Percentiles rank a stretch among this genome's conserved stretches.
phyloP scores from a whole-genome alignment of 2,329 filamentous ascomycete species.

The Aspergillus fumigatiaffinis region DNA sequence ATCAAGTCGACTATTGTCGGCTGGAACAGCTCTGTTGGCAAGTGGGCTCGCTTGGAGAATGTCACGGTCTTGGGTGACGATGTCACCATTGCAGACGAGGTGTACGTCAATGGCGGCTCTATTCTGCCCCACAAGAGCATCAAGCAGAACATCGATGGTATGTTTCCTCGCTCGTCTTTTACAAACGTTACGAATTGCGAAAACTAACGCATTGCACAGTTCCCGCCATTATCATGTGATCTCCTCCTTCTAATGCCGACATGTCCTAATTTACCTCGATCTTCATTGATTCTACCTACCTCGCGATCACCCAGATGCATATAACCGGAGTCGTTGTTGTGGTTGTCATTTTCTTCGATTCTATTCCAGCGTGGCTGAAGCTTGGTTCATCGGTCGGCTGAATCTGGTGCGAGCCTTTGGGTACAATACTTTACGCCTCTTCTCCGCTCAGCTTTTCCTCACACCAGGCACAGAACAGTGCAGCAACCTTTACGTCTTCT shows the following conservation, averaged over 20 bases:
- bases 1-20: slow-evolving; percentile 98
- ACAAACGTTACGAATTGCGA: background rate
- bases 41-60: slow-evolving; percentile 95
- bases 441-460: slow-evolving; percentile 15
- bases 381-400: slow-evolving; percentile 3
- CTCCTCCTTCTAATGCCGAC: slow-evolving; percentile 22
- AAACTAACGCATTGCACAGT: slow-evolving; percentile 23
- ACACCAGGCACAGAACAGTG: slow-evolving; percentile 8
- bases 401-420: slow-evolving; percentile 9
- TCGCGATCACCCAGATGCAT: slow-evolving; percentile 31
- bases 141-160: slow-evolving; percentile 91
- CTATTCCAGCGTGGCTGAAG: slow-evolving; percentile 11
- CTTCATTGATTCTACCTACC: slow-evolving; percentile 19
- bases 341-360: slow-evolving; percentile 22
- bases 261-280: slow-evolving; percentile 21
- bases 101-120: slow-evolving; percentile 96
- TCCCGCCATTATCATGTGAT: slow-evolving; percentile 49
- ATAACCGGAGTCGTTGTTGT: slow-evolving; percentile 35
- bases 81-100: slow-evolving; percentile 94
- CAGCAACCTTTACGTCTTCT: slow-evolving; percentile 12
- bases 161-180: slow-evolving; percentile 24
- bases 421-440: slow-evolving; percentile 7
- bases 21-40: slow-evolving; percentile 94
- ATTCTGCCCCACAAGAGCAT: slow-evolving; percentile 98
- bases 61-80: slow-evolving; percentile 97